A percentile compares a stretch with the other conserved stretches of the same genome.
Evolutionary conservation across 495 filamentous ascomycete genomes (phyloP).

Genomic region (Thermothielavioides terrestris): DNA sequence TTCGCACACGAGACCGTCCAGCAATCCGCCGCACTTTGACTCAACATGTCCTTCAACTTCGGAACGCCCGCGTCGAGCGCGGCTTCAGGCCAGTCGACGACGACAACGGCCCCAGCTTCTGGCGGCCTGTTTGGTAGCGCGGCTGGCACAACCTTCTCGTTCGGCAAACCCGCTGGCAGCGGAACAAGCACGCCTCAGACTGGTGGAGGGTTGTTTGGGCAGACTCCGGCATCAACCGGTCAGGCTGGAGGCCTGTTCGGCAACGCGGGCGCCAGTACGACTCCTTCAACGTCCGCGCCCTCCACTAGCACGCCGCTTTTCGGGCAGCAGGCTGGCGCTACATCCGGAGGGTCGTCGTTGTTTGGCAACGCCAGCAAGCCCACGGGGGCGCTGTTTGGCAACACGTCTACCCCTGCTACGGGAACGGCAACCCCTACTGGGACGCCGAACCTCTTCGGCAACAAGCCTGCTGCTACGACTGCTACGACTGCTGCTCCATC

Average conservation of each 20-base stretch:
- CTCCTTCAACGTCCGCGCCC: conserved; percentile 18
- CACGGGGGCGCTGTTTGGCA: conserved; percentile 18
- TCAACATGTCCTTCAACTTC: conserved; percentile 31
- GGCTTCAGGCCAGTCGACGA: conserved; percentile 28
- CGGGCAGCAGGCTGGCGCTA: conserved; percentile 6
- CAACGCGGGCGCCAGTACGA: conserved; percentile 13
- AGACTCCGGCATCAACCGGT: conserved; percentile 23
- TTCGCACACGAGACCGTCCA: not conserved
- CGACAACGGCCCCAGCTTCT: conserved; percentile 33
- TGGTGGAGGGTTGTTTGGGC: conserved; percentile 44
- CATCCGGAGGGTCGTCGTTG: conserved; percentile 25
- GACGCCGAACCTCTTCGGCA: conserved; percentile 27
- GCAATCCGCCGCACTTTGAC: not conserved
- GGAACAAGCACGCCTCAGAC: conserved; percentile 24
- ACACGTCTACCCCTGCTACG: conserved; percentile 7
- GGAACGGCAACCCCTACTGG: conserved; percentile 13
- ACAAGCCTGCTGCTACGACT: conserved; percentile 25
- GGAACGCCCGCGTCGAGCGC: conserved; percentile 30
- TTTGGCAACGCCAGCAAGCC: conserved; percentile 27
- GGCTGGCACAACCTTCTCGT: conserved; percentile 22
- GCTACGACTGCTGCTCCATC: conserved; percentile 20
- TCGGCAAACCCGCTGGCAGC: conserved; percentile 24
- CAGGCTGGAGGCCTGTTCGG: conserved; percentile 28
- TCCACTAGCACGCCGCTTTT: conserved; percentile 3
- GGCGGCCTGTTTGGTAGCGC: conserved; percentile 32